Evolutionary conservation across 441 rosid species (phyloP).

Genomic region (Jatropha podagrica): DNA sequence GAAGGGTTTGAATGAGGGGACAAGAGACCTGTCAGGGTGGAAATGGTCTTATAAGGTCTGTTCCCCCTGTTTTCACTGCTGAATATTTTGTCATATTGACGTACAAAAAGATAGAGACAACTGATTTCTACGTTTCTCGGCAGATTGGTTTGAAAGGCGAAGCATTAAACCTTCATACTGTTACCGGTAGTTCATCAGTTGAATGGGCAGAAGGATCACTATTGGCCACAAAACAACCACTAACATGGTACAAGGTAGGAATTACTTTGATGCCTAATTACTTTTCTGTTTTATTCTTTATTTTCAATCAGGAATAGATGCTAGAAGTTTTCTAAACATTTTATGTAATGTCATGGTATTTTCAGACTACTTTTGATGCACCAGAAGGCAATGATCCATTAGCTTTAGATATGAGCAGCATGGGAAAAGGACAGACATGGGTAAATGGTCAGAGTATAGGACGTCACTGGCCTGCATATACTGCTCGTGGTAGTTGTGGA

Average conservation of each 20-base stretch:
- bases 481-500: conserved; percentile 72
- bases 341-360: background rate
- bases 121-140: conserved; percentile 6
- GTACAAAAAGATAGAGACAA: background rate
- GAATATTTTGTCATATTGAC: no score
- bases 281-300: background rate
- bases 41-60: conserved; percentile 96
- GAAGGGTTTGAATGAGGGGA: conserved; percentile 75
- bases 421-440: conserved; percentile 99
- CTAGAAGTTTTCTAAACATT: background rate
- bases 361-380: conserved; percentile 76
- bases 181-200: conserved; percentile 78
- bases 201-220: conserved; percentile 79
- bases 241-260: conserved; percentile 88
- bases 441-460: conserved; percentile 88
- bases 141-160: conserved; percentile 85
- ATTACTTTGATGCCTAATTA: background rate
- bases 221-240: conserved; percentile 70
- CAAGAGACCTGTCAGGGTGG: conserved; percentile 73
- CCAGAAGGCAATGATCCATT: conserved; percentile 79
- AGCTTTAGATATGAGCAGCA: conserved; percentile 87
- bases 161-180: conserved; percentile 69
- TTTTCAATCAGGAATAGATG: background rate
- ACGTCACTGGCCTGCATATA: conserved; percentile 93
- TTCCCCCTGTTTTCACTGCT: background rate